phyloP scores from a whole-genome alignment of 169 alveolate species.

The Babesia ovis region DNA sequence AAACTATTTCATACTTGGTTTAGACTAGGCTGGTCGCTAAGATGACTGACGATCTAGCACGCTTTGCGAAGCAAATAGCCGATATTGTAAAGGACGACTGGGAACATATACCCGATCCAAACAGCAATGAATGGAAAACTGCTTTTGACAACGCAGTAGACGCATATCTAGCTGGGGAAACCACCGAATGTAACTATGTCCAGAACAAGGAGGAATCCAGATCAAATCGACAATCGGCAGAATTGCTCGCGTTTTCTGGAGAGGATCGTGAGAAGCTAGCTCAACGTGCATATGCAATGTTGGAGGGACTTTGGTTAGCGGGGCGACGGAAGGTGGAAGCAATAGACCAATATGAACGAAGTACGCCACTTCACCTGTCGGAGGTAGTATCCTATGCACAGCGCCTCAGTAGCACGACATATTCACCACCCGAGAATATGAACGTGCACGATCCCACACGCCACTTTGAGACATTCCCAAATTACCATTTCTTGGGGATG shows the following conservation, averaged over 20 bases:
- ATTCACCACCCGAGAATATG: conserved; percentile 78
- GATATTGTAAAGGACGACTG: conserved; percentile 8
- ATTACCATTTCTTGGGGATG: conserved; percentile 76
- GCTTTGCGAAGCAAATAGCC: conserved; percentile 11
- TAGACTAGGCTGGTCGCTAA: not conserved
- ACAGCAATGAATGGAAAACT: conserved; percentile 11
- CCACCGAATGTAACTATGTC: not conserved
- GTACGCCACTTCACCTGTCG: conserved; percentile 61
- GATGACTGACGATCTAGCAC: conserved; percentile 12
- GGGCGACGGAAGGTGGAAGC: conserved; percentile 71
- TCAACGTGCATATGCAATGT: conserved; percentile 49
- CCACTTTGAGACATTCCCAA: conserved; percentile 75
- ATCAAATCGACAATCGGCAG: not conserved
- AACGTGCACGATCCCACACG: conserved; percentile 70
- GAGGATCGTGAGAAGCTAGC: conserved; percentile 65
- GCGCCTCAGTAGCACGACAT: conserved; percentile 73
- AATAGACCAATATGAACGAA: conserved; percentile 51
- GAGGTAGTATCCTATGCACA: conserved; percentile 69
- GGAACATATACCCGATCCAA: conserved; percentile 27
- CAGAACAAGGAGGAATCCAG: not conserved
- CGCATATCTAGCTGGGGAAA: conserved; percentile 1
- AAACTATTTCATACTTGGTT: no score
- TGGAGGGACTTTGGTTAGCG: conserved; percentile 79
- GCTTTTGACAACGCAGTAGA: not conserved
- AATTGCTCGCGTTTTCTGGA: not conserved